Conservation (phyloP, 208 protist species). For the Trypanosoma cruzi region DNA sequence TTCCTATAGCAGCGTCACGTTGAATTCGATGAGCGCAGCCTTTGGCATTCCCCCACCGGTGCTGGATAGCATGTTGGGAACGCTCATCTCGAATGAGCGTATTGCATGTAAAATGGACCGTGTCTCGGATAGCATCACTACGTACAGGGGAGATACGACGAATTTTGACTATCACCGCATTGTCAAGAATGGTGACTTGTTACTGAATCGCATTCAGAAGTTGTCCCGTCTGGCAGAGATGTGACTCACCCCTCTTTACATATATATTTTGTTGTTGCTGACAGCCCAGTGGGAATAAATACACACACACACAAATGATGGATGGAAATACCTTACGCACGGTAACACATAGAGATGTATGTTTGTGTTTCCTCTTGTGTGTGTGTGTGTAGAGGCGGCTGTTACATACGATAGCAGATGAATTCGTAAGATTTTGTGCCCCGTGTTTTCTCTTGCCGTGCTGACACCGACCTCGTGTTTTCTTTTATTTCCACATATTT, state of each 20-base stretch:
- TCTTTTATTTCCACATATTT: background rate
- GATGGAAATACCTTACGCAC: background rate
- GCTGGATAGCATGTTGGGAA: conserved; percentile 95
- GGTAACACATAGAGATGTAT: background rate
- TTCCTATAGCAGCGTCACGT: conserved; percentile 97
- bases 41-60: conserved; percentile 94
- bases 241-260: conserved; percentile 18
- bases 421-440: background rate
- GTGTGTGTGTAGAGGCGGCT: background rate
- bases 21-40: conserved; percentile 95
- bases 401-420: background rate
- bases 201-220: conserved; percentile 99
- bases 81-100: conserved; percentile 96
- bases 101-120: conserved; percentile 98
- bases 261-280: background rate
- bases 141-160: conserved; percentile 95
- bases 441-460: conserved; percentile 1
- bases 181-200: conserved; percentile 96
- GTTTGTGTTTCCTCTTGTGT: background rate
- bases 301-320: background rate
- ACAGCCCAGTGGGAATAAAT: background rate
- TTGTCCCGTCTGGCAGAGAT: conserved; percentile 97
- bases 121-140: conserved; percentile 96
- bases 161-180: conserved; percentile 97
- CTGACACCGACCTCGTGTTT: background rate